These are phyloP conservation scores for Globisporangium viniferum DNA, from an alignment of 352 stramenopile species.

Conservation along the genomic window DNA sequence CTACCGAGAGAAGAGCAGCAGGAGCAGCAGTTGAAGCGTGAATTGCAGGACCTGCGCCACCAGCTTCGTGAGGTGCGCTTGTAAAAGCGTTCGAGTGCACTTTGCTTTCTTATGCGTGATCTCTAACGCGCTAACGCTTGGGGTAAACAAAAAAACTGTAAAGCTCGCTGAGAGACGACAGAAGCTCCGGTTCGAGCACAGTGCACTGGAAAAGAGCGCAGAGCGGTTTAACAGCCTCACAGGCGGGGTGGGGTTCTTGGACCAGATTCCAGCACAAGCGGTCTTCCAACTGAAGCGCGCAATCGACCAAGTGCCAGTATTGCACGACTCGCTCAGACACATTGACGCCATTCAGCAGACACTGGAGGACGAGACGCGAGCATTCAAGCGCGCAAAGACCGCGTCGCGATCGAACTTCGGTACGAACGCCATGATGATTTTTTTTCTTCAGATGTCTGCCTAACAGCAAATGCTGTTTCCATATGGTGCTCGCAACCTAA, in stretches of 20 bases:
- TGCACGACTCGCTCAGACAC: slow-evolving; percentile 43
- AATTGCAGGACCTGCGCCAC: background rate
- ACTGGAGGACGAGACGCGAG: slow-evolving; percentile 44
- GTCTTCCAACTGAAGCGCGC: slow-evolving; percentile 48
- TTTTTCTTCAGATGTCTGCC: slow-evolving; percentile 20
- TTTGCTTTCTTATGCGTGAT: background rate
- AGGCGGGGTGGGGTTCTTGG: slow-evolving; percentile 43
- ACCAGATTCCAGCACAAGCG: slow-evolving; percentile 32
- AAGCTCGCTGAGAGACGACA: background rate
- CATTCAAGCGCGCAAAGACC: slow-evolving; percentile 56
- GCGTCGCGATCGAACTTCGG: slow-evolving; percentile 25
- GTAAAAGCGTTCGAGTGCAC: background rate
- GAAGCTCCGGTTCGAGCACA: slow-evolving; percentile 26
- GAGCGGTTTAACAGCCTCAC: slow-evolving; percentile 35
- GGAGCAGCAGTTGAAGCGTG: background rate
- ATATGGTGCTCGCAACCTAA: background rate
- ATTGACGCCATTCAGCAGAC: slow-evolving; percentile 42
- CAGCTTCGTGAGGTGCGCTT: background rate
- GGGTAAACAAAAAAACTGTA: no score
- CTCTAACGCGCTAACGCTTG: no score
- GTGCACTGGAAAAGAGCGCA: slow-evolving; percentile 27
- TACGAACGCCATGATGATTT: slow-evolving; percentile 12
- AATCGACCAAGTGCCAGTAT: slow-evolving; percentile 33
- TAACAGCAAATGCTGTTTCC: background rate
- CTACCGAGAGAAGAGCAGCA: slow-evolving; percentile 1